Conservation (phyloP, 257 asterid species). For the Solanum chiquidenum region DNA sequence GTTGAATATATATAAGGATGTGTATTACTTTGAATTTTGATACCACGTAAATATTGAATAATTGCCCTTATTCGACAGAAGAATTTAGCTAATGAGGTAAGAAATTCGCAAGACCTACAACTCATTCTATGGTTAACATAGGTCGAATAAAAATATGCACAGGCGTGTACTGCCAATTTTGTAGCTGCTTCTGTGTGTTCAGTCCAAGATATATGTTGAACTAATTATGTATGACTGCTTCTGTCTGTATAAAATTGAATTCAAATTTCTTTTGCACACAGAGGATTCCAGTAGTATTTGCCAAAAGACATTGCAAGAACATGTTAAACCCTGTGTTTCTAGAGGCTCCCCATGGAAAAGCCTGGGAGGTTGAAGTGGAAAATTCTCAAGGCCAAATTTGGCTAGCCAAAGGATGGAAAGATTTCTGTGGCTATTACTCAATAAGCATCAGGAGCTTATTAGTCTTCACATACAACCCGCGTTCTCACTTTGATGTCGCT, state of each 20-base stretch:
- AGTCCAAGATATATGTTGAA: no score
- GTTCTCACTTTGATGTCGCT: neutral
- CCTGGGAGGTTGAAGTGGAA: slow-evolving; percentile 13
- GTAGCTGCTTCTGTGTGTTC: no score
- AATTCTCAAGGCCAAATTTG: slow-evolving; percentile 4
- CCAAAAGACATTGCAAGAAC: slow-evolving; percentile 1
- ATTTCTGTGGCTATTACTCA: neutral
- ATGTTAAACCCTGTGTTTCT: slow-evolving; percentile 11
- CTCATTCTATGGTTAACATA: neutral
- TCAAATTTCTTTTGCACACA: neutral
- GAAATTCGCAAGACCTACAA: neutral
- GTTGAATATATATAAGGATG: no score
- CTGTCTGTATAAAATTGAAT: neutral
- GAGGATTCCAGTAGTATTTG: slow-evolving; percentile 28
- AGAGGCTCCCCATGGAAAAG: slow-evolving; percentile 16
- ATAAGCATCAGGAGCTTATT: neutral
- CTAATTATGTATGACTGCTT: neutral
- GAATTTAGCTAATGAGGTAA: neutral
- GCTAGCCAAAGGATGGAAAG: slow-evolving; percentile 18
- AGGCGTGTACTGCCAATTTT: neutral
- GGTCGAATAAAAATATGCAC: neutral
- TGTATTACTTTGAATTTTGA: no score
- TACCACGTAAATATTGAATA: neutral
- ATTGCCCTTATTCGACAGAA: neutral
- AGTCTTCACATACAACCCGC: neutral